Evolutionary conservation across 805 yeast genomes (phyloP).

Genomic region (Candida tibetensis): DNA sequence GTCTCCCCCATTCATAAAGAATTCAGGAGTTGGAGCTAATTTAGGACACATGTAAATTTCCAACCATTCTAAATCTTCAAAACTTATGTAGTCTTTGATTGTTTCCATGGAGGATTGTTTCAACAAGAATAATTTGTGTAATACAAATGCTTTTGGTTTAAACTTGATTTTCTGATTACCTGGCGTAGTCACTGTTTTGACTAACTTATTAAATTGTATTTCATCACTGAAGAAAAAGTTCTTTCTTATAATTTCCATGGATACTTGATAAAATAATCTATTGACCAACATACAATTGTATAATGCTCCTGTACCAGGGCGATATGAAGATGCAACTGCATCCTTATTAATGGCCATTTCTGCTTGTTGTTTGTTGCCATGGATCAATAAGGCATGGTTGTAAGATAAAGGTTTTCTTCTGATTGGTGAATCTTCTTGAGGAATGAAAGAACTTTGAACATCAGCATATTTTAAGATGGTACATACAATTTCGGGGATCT

Average conservation of each 20-base stretch:
- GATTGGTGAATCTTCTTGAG: conserved; percentile 56
- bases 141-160: conserved; percentile 48
- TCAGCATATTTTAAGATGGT: conserved; percentile 64
- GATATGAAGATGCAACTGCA: conserved; percentile 5
- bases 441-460: conserved; percentile 46
- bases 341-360: conserved; percentile 39
- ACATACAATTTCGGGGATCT: conserved; percentile 72
- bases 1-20: conserved; percentile 22
- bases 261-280: conserved; percentile 57
- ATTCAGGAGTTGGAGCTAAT: conserved; percentile 48
- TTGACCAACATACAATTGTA: conserved; percentile 68
- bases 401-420: conserved; percentile 69
- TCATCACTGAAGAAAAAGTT: conserved; percentile 55
- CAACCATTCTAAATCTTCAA: conserved; percentile 58
- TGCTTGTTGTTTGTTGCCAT: conserved; percentile 53
- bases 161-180: conserved; percentile 15
- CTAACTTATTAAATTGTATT: conserved; percentile 41
- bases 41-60: conserved; percentile 84
- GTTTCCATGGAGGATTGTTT: conserved; percentile 52
- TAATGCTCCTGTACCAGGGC: conserved; percentile 30
- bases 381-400: conserved; percentile 65
- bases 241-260: conserved; percentile 53
- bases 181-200: conserved; percentile 2
- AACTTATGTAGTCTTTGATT: conserved; percentile 40
- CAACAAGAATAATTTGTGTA: conserved; percentile 62